Evolutionary conservation across 2,329 filamentous ascomycete genomes (phyloP).

Genomic region (Diplodia intermedia): DNA sequence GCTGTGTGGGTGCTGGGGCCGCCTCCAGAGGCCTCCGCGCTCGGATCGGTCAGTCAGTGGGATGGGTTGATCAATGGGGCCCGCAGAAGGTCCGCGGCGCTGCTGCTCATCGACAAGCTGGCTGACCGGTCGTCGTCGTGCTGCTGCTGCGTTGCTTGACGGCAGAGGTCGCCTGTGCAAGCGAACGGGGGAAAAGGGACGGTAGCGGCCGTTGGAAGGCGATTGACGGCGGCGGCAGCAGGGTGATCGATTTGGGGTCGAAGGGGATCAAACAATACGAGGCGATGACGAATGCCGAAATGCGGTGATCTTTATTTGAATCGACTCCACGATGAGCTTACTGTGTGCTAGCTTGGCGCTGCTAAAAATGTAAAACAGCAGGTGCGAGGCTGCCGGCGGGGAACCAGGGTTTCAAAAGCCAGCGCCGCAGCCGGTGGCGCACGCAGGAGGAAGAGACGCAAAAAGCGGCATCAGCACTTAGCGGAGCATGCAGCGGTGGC

Average conservation of each 20-base stretch:
- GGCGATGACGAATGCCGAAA: slow-evolving; percentile 8
- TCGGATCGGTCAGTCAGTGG: slow-evolving; percentile 1
- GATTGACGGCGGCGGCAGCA: neutral
- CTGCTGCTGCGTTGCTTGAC: neutral
- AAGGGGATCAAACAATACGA: neutral
- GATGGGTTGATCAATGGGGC: neutral
- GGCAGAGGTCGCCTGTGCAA: too few species aligned
- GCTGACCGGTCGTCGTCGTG: neutral
- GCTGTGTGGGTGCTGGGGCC: slow-evolving; percentile 2
- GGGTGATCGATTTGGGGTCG: neutral
- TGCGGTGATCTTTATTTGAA: slow-evolving; percentile 6
- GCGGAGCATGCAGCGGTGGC: neutral
- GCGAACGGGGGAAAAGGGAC: neutral
- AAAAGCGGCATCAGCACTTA: neutral
- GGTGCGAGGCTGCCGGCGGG: neutral
- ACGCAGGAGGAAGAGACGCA: neutral
- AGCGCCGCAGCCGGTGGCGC: neutral
- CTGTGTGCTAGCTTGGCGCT: neutral
- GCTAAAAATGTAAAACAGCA: slow-evolving; percentile 4
- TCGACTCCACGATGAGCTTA: neutral
- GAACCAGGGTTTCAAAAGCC: neutral
- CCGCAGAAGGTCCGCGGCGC: neutral
- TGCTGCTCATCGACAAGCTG: neutral
- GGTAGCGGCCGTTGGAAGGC: neutral
- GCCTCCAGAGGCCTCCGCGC: neutral